phyloP scores from a whole-genome alignment of 2,329 filamentous ascomycete species.

The Colletotrichum australisinense region DNA sequence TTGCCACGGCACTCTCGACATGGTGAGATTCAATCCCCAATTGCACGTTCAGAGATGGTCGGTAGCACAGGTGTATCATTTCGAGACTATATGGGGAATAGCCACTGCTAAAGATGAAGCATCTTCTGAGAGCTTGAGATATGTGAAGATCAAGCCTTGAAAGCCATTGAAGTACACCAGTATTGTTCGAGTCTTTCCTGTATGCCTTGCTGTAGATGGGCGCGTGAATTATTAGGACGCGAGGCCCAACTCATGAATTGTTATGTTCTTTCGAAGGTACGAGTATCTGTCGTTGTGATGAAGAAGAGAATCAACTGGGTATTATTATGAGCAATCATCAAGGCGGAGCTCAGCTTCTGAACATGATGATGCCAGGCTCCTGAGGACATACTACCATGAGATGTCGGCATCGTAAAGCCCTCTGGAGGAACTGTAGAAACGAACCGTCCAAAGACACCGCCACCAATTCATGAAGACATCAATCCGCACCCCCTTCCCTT shows the following conservation, averaged over 20 bases:
- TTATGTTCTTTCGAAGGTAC: not conserved
- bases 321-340: not conserved
- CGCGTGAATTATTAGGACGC: not conserved
- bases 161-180: too few relatives aligned
- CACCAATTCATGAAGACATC: not conserved
- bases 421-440: not conserved
- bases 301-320: not conserved
- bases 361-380: not conserved
- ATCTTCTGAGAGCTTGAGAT: not conserved
- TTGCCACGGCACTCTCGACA: not conserved
- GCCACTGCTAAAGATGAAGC: not conserved
- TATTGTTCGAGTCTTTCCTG: too few relatives aligned
- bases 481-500: not conserved
- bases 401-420: not conserved
- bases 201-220: not conserved
- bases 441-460: not conserved
- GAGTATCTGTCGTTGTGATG: not conserved
- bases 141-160: too few relatives aligned
- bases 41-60: not conserved
- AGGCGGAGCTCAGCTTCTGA: not conserved
- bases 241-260: not conserved
- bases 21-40: not conserved
- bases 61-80: not conserved
- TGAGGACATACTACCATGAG: not conserved
- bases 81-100: not conserved